Percentiles rank a stretch among this genome's conserved stretches.
Evolutionary conservation across 2,329 filamentous ascomycete genomes (phyloP).

Genomic region (Ceratocystis cacaofunesta): DNA sequence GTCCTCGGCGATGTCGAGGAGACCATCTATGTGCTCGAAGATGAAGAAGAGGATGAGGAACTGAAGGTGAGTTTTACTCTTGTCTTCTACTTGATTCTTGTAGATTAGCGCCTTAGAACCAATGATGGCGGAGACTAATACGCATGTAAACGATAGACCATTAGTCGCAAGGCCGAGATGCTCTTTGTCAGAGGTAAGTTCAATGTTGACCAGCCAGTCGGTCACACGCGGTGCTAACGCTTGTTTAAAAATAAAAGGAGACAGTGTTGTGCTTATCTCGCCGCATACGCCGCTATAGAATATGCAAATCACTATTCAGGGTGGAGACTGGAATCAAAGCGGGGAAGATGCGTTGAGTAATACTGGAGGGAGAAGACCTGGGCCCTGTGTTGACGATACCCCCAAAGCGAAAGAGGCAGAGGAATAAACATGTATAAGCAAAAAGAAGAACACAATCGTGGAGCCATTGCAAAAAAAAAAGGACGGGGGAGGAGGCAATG

Average conservation of each 20-base stretch:
- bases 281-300: conserved; percentile 36
- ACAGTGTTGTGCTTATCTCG: conserved; percentile 59
- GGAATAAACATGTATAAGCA: background rate
- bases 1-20: conserved; percentile 94
- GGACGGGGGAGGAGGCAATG: too few relatives aligned
- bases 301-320: background rate
- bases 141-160: conserved; percentile 41
- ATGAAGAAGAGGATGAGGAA: conserved; percentile 33
- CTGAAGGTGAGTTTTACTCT: conserved; percentile 44
- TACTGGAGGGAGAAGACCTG: background rate
- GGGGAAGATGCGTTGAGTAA: background rate
- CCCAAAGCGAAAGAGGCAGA: background rate
- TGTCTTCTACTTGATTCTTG: too few relatives aligned
- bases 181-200: conserved; percentile 84
- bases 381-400: conserved; percentile 1
- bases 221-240: background rate
- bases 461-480: too few relatives aligned
- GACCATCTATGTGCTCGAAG: conserved; percentile 69
- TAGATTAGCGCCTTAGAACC: too few relatives aligned
- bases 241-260: conserved; percentile 34
- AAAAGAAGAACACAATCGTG: background rate
- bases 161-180: conserved; percentile 97
- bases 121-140: background rate
- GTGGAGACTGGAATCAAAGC: background rate
- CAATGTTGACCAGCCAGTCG: background rate